These are phyloP conservation scores for Ammopiptanthus mongolicus DNA, from an alignment of 306 rosid species.

Conservation along the genomic window DNA sequence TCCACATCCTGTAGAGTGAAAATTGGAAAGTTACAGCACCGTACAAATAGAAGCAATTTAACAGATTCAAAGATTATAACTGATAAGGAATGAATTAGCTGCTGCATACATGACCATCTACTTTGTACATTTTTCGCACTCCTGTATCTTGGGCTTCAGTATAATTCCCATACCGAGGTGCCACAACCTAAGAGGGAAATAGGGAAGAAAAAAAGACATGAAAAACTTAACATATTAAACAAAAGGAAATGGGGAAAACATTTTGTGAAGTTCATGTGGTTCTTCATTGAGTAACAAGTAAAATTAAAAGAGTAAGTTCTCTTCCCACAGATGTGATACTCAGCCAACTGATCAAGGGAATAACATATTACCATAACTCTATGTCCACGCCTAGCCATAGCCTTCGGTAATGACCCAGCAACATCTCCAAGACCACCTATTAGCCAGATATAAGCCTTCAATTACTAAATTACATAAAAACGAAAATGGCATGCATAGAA, in stretches of 20 bases:
- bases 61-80: background rate
- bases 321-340: background rate
- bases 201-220: background rate
- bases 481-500: background rate
- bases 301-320: background rate
- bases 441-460: constrained; percentile 22
- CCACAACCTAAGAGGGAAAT: constrained; percentile 57
- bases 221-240: background rate
- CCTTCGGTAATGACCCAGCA: constrained; percentile 93
- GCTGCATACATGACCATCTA: constrained; percentile 71
- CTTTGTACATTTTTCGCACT: constrained; percentile 59
- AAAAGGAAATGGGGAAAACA: background rate
- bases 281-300: background rate
- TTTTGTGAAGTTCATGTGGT: background rate
- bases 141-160: constrained; percentile 55
- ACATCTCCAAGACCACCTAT: constrained; percentile 99
- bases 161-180: constrained; percentile 67
- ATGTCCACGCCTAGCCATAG: constrained; percentile 98
- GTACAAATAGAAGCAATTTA: background rate
- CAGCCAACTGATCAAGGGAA: constrained; percentile 1
- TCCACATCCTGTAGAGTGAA: constrained; percentile 66
- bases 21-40: constrained; percentile 7
- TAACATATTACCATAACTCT: constrained; percentile 78
- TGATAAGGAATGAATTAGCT: constrained; percentile 17
- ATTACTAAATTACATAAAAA: background rate